A percentile compares a stretch with the other conserved stretches of the same genome.
Conservation (phyloP, 2,329 filamentous ascomycete species). For the Alternaria brassicae region DNA sequence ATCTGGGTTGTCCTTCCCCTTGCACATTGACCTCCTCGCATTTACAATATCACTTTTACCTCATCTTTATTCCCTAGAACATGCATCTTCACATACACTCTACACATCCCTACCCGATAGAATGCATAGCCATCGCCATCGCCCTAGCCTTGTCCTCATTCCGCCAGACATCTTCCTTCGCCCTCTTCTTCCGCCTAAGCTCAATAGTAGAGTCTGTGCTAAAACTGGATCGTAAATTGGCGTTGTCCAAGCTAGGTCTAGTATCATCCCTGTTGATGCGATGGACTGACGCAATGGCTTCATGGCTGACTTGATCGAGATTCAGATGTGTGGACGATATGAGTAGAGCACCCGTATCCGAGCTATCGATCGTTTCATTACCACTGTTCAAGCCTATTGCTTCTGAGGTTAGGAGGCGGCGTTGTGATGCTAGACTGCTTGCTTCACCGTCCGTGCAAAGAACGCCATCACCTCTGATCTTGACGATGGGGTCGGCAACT, state of each 20-base stretch:
- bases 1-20: too few species aligned
- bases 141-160: conserved; percentile 3
- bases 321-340: not conserved
- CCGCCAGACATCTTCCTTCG: not conserved
- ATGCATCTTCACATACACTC: not conserved
- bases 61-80: not conserved
- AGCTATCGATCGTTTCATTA: not conserved
- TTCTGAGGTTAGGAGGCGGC: not conserved
- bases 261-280: not conserved
- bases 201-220: not conserved
- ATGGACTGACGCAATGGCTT: not conserved
- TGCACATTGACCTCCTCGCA: not conserved
- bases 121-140: conserved; percentile 7
- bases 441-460: not conserved
- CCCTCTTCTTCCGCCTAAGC: not conserved
- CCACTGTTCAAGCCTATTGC: not conserved
- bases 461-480: not conserved
- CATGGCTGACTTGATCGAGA: not conserved
- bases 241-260: not conserved
- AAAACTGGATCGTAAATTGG: not conserved
- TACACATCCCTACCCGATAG: not conserved
- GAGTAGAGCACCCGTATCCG: not conserved
- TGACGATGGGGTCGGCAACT: not conserved
- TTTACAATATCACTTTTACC: not conserved
- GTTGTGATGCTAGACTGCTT: not conserved